phyloP scores from a whole-genome alignment of 2,329 filamentous ascomycete species.

The Xylariaceae sp. region DNA sequence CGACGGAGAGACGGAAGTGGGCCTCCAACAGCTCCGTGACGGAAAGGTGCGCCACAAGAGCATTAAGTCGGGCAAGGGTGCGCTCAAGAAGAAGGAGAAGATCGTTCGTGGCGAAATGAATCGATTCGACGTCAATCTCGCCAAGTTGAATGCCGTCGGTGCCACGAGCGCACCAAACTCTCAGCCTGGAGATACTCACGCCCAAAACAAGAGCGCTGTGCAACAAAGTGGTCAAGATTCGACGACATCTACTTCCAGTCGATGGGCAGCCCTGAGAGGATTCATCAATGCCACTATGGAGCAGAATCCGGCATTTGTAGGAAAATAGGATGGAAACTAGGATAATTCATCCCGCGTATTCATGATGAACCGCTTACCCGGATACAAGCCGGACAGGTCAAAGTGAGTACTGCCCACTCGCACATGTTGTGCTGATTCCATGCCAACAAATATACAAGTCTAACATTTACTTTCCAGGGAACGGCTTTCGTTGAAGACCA shows the following conservation, averaged over 20 bases:
- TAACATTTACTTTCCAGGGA: too few relatives aligned
- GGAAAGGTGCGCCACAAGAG: conserved; percentile 71
- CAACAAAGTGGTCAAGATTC: conserved; percentile 14
- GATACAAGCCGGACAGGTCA: neutral
- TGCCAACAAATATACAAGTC: too few relatives aligned
- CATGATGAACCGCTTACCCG: conserved; percentile 1
- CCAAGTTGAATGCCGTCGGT: conserved; percentile 56
- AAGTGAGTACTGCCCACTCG: too few relatives aligned
- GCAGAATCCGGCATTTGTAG: conserved; percentile 72
- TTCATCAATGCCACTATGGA: conserved; percentile 89
- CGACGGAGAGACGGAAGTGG: conserved; percentile 43
- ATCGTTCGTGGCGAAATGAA: conserved; percentile 77
- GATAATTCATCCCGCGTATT: neutral
- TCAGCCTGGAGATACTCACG: conserved; percentile 18
- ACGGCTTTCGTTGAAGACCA: too few relatives aligned
- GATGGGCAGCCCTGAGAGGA: conserved; percentile 77
- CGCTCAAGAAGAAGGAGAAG: conserved; percentile 77
- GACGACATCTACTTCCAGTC: conserved; percentile 47
- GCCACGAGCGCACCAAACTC: neutral
- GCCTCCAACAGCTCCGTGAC: conserved; percentile 39
- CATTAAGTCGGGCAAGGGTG: conserved; percentile 70
- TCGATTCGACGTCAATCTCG: conserved; percentile 80
- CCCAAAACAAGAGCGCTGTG: conserved; percentile 11
- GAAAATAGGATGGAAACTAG: conserved; percentile 20
- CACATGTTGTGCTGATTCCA: too few relatives aligned